Evolutionary conservation across 2,329 filamentous ascomycete species (phyloP).

Genomic region (Tolypocladium tropicale): DNA sequence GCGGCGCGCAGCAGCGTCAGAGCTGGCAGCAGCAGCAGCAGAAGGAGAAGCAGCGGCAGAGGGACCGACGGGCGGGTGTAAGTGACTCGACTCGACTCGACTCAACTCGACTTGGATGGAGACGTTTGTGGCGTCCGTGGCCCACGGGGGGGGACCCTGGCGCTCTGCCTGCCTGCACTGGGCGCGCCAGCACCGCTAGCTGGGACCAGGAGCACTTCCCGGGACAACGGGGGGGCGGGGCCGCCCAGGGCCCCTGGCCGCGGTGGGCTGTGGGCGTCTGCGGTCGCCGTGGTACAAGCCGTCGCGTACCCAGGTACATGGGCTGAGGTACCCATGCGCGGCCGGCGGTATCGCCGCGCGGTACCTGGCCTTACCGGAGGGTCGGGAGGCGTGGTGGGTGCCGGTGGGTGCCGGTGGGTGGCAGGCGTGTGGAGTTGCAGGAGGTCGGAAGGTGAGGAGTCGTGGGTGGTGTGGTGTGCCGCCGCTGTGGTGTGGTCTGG

Average conservation of each 20-base stretch:
- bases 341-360: neutral
- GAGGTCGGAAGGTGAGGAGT: neutral
- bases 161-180: neutral
- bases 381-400: neutral
- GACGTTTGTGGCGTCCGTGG: neutral
- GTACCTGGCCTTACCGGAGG: constrained; percentile 2
- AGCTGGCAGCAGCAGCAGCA: neutral
- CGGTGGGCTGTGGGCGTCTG: neutral
- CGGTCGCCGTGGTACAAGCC: neutral
- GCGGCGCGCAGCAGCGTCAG: neutral
- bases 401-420: neutral
- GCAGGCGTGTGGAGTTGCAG: neutral
- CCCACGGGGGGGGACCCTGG: neutral
- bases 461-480: neutral
- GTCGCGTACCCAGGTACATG: neutral
- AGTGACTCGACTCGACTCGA: neutral
- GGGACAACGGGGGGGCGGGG: neutral
- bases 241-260: neutral
- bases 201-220: neutral
- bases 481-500: neutral
- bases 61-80: neutral
- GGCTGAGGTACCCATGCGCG: neutral
- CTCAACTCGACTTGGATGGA: neutral
- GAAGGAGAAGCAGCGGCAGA: neutral
- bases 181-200: neutral